phyloP scores from a whole-genome alignment of 1,139 yeast species.

The Yamadazyma mexicana region DNA sequence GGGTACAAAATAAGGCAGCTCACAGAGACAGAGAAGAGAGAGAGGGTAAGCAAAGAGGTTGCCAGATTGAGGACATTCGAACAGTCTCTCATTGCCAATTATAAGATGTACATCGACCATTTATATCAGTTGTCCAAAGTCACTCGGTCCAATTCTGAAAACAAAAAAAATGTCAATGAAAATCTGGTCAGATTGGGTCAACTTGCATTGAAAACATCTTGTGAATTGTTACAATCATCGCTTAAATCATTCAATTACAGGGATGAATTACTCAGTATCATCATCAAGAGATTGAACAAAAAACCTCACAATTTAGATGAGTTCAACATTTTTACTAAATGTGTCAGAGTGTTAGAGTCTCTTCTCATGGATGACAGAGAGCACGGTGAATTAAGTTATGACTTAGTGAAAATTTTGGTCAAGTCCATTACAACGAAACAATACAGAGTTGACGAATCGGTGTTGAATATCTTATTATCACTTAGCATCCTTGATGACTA shows the following conservation, averaged over 20 bases:
- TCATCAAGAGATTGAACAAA: constrained; percentile 65
- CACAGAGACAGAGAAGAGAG: constrained; percentile 76
- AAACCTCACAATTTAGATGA: constrained; percentile 49
- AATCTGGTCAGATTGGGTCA: constrained; percentile 51
- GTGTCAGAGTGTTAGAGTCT: constrained; percentile 65
- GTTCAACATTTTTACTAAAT: constrained; percentile 52
- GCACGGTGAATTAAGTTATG: constrained; percentile 79
- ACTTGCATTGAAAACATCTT: constrained; percentile 71
- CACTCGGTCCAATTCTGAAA: constrained; percentile 40
- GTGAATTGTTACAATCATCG: constrained; percentile 64
- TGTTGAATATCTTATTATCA: constrained; percentile 70
- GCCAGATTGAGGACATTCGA: constrained; percentile 76
- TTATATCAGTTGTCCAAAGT: constrained; percentile 45
- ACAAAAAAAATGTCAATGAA: constrained; percentile 36
- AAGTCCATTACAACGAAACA: constrained; percentile 74
- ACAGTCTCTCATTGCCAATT: constrained; percentile 69
- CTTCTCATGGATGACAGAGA: constrained; percentile 69
- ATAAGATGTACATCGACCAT: constrained; percentile 64
- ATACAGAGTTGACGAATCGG: constrained; percentile 82
- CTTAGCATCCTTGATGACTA: constrained; percentile 77
- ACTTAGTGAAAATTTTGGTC: constrained; percentile 63
- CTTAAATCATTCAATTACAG: constrained; percentile 82
- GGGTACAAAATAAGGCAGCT: constrained; percentile 83
- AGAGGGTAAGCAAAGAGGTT: constrained; percentile 81
- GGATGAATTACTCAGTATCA: constrained; percentile 63